Conservation (phyloP, 2,329 filamentous ascomycete species). For the Penicillium capsulatum region DNA sequence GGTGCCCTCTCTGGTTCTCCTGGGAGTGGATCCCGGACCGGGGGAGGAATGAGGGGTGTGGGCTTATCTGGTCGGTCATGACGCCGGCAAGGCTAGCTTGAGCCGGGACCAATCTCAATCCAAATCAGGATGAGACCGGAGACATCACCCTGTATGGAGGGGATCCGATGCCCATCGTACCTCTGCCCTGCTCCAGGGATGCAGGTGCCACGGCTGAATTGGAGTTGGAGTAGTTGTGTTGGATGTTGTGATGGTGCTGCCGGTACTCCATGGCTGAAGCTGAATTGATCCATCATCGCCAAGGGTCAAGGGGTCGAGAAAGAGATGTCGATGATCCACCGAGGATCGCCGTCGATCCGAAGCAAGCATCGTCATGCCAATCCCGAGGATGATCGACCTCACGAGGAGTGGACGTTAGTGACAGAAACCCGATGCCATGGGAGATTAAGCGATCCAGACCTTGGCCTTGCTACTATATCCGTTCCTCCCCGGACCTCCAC, state of each 20-base stretch:
- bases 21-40: not conserved
- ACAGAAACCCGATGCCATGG: conserved; percentile 15
- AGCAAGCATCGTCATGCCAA: conserved; percentile 17
- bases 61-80: conserved; percentile 5
- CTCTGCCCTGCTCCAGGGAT: too few species aligned
- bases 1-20: conserved; percentile 1
- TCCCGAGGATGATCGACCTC: conserved; percentile 20
- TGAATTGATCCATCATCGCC: too few species aligned
- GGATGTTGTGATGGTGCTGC: too few species aligned
- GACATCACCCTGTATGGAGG: too few species aligned
- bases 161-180: too few species aligned
- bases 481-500: conserved; percentile 11
- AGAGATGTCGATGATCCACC: conserved; percentile 20
- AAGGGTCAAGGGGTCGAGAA: conserved; percentile 17
- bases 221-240: too few species aligned
- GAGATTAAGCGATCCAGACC: conserved; percentile 10
- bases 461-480: conserved; percentile 5
- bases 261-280: too few species aligned
- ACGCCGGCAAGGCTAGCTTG: conserved; percentile 2
- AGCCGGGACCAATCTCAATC: not conserved
- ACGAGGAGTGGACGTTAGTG: conserved; percentile 4
- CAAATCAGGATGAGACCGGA: conserved; percentile 2
- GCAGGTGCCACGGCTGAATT: too few species aligned
- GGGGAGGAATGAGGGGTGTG: conserved; percentile 1
- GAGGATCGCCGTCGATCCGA: conserved; percentile 15